Evolutionary conservation across 768 basidiomycete species (phyloP).

Genomic region (Tephrocybe sp.): DNA sequence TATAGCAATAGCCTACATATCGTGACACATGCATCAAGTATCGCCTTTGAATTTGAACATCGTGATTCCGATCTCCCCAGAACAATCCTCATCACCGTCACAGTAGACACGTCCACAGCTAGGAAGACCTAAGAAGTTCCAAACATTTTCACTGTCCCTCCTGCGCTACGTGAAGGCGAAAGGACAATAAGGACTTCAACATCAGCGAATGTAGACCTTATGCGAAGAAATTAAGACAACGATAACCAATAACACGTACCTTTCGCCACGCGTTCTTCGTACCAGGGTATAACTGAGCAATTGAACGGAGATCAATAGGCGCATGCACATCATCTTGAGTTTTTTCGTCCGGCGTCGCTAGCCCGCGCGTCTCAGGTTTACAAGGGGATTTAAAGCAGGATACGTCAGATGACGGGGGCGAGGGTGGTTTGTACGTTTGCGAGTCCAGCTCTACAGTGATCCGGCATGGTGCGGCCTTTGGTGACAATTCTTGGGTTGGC

Average conservation of each 20-base stretch:
- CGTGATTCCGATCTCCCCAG: slow-evolving; percentile 3
- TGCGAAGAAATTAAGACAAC: background rate
- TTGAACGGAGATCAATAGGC: background rate
- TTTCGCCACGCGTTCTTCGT: slow-evolving; percentile 11
- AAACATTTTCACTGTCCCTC: slow-evolving; percentile 11
- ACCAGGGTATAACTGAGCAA: slow-evolving; percentile 10
- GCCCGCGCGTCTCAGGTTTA: background rate
- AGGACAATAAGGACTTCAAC: background rate
- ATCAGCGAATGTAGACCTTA: background rate
- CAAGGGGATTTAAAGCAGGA: background rate
- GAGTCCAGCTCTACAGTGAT: background rate
- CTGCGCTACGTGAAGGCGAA: slow-evolving; percentile 15
- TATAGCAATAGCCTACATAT: no score
- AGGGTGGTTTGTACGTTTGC: slow-evolving; percentile 5
- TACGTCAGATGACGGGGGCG: slow-evolving; percentile 13
- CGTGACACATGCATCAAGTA: no score
- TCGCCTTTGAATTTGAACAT: background rate
- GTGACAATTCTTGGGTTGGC: no score
- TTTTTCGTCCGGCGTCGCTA: background rate
- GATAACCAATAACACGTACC: background rate
- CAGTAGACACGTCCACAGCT: slow-evolving; percentile 21
- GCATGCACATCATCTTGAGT: background rate
- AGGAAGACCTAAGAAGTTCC: slow-evolving; percentile 17
- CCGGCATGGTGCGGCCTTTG: no score
- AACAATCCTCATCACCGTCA: slow-evolving; percentile 3